Base-by-base conservation (phyloP, 169 alveolate genomes). In the Plasmodium sp. region DNA sequence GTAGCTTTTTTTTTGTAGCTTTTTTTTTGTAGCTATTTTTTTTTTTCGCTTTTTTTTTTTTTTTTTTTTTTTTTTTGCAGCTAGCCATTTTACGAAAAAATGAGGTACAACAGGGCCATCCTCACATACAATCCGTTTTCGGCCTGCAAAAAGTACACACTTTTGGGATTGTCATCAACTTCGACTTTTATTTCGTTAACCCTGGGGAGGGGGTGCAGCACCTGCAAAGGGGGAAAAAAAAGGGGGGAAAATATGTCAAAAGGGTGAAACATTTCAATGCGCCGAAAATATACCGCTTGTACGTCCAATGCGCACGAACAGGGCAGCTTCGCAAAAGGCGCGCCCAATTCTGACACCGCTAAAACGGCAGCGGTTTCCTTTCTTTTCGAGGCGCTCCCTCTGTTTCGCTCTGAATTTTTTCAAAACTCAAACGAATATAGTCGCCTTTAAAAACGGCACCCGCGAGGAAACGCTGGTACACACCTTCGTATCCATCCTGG, bases 201-300 rank as follows among this genome's bases (percentile, higher is more conserved):
- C 73, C 98, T 96, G 45, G 98, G 98, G 22, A 97, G 96, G 16
- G 98, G 98, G 74, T 97, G 98, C 77, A 96, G 84, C n/a, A 96
- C 92, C 97, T 96, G 90, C 31, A 54, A 62, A 62, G 41, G 34
- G 39, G 56, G 27, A 0, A 75, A 85, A 34, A n/a, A 9, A 62
- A 31, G 41, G 10, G 71, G 41, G 14, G 36, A 7, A 81, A 83
- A 83, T 56, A 41, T 71, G 36, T 22, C 62, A 56, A 72, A 31
- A 43, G 48, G 39, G 54, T n/a, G 80, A 43, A 36, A 81, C 77
- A 56, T 43, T 73, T 39, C 39, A 67, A 31, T 67, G 39, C n/a
- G 77, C 39, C 39, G 39, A 67, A 67, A 67, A 67, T 67, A 67
- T n/a, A 67, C 77, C 7, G 7, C 16, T 22, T 18, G 4, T 27